A percentile compares a stretch with the other conserved stretches of the same genome.
Evolutionary conservation across 148 eudicot genomes (phyloP).

Genomic region (Chenopodium formosanum): DNA sequence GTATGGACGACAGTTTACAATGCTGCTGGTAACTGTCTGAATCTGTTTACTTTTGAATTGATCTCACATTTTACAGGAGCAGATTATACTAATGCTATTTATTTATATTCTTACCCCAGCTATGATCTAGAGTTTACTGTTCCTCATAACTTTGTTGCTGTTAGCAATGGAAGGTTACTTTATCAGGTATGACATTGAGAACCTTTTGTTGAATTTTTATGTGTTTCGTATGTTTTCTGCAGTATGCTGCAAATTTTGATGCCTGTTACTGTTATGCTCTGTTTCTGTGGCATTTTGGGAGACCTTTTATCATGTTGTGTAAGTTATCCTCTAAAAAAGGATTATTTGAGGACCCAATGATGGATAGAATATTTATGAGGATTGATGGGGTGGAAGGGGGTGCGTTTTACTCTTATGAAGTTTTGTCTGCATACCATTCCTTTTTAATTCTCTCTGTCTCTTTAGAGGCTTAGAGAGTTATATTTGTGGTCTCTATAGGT

Average conservation of each 20-base stretch:
- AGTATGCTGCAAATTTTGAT: not conserved
- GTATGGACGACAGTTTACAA: conserved; percentile 85
- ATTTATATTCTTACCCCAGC: conserved; percentile 41
- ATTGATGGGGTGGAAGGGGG: too few species aligned
- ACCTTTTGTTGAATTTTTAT: not conserved
- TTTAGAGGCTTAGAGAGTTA: too few species aligned
- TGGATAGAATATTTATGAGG: too few species aligned
- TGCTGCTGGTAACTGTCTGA: conserved; percentile 72
- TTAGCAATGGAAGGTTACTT: conserved; percentile 83
- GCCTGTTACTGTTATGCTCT: conserved; percentile 4
- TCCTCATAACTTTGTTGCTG: conserved; percentile 80
- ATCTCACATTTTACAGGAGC: conserved; percentile 8
- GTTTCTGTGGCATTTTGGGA: not conserved
- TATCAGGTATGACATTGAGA: conserved; percentile 60
- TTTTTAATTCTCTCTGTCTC: too few species aligned
- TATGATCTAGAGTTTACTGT: conserved; percentile 96
- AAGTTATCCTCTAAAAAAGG: too few species aligned
- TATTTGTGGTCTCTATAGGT: too few species aligned
- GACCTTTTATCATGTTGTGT: not conserved
- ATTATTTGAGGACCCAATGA: too few species aligned
- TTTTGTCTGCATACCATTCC: too few species aligned
- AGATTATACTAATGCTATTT: conserved; percentile 10
- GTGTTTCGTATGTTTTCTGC: not conserved
- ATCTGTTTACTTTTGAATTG: conserved; percentile 14
- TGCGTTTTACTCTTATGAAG: too few species aligned